A percentile compares a stretch with the other conserved stretches of the same genome.
Evolutionary conservation across 2,329 filamentous ascomycete species (phyloP).

Genomic region (Penicillium brasilianum): DNA sequence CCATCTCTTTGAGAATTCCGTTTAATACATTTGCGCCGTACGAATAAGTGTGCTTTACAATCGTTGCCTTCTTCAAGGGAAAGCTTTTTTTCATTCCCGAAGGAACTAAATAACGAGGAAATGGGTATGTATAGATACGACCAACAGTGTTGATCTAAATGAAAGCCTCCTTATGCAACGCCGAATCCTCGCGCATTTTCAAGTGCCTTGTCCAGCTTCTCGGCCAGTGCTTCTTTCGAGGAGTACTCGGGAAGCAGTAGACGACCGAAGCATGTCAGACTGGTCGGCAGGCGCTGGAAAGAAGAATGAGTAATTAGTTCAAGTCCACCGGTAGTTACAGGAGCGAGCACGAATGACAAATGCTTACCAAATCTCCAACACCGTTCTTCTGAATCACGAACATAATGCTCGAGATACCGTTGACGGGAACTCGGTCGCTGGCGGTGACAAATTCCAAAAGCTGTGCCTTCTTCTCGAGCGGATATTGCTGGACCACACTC

Average conservation of each 20-base stretch:
- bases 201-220: constrained; percentile 82
- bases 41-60: neutral
- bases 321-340: neutral
- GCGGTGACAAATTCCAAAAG: constrained; percentile 95
- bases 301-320: constrained; percentile 8
- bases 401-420: constrained; percentile 78
- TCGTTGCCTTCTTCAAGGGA: neutral
- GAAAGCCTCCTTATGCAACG: constrained; percentile 61
- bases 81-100: constrained; percentile 9
- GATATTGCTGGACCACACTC: constrained; percentile 71
- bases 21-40: neutral
- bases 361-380: constrained; percentile 58
- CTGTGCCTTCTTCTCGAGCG: constrained; percentile 70
- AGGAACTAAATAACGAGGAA: constrained; percentile 18
- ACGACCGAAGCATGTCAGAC: constrained; percentile 91
- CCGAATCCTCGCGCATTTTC: constrained; percentile 91
- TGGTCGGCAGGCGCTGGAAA: constrained; percentile 70
- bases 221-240: constrained; percentile 69
- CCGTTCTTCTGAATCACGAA: constrained; percentile 84
- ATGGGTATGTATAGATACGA: constrained; percentile 27
- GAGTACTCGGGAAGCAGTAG: constrained; percentile 83
- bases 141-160: constrained; percentile 6
- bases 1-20: no score
- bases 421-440: constrained; percentile 85
- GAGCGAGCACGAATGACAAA: neutral